Evolutionary conservation across 768 basidiomycete species (phyloP), one percentile per base, ranked within the genome.

Genomic region (Kwoniella heveanensis): DNA sequence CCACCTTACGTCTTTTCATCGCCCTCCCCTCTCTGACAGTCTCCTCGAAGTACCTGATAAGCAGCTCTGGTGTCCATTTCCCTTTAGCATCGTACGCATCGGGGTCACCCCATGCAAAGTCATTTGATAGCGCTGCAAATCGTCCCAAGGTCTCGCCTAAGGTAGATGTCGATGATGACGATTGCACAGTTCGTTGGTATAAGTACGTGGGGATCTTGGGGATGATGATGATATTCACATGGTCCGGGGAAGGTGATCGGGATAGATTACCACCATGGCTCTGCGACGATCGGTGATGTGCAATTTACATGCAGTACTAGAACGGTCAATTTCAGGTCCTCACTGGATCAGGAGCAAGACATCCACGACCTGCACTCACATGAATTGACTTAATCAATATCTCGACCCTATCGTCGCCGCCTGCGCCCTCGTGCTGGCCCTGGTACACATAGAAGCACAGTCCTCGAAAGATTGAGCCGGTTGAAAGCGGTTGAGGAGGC

Each of bases 21-120:
- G 15, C 55, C 25, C 25, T 15, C 10, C 57, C 48, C 22, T 36
- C 21, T 50, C 48, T 30, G 36, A 50, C 19, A 2, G 48, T 58
- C 32, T 58, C 57, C 39, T 58, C 57, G 26, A 58, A 58, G 22
- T 58, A 50, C 26, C 57, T 49, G 13, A 58, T 29, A n/a, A 58
- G 27, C 22, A 58, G 9, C 30, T 58, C 57, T 21, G 32, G 29
- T 4, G 57, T 58, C 57, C 57, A 58, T 7, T 8, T 44, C 8
- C 17, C 10, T 17, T 44, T 44, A 3, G 39, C 6, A 17, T 44
- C 39, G 39, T 44, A n/a, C 2, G 24, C 27, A 26, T 46, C 44
- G 13, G 55, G 55, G 36, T 57, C 55, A 6, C 24, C 22, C 55
- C 55, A 57, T 46, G 29, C 26, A 17, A 37, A 57, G 3, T 57